Percentiles rank a stretch among this genome's conserved stretches.
Evolutionary conservation across 768 basidiomycete genomes (phyloP).

Genomic region (Boletus subcaerulescens): DNA sequence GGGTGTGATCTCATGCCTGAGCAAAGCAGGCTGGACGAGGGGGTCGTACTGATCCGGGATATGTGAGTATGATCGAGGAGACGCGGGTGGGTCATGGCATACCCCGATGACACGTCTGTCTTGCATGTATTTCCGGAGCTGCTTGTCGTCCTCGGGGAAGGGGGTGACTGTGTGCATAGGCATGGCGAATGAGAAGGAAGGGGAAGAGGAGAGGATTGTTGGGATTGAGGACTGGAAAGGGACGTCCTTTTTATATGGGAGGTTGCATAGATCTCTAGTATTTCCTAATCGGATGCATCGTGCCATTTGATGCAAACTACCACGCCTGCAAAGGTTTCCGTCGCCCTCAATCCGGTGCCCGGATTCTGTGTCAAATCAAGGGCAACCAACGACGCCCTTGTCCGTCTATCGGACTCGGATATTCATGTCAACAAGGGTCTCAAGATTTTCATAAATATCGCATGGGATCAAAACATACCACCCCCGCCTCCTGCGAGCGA

Average conservation of each 20-base stretch:
- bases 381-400: constrained; percentile 38
- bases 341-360: constrained; percentile 52
- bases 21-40: constrained; percentile 88
- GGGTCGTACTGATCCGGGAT: constrained; percentile 73
- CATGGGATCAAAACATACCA: constrained; percentile 67
- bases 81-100: constrained; percentile 24
- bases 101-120: constrained; percentile 81
- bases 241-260: constrained; percentile 30
- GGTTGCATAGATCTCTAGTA: not conserved
- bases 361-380: constrained; percentile 72
- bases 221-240: not conserved
- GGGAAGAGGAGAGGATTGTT: not conserved
- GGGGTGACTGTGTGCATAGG: constrained; percentile 51
- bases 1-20: constrained; percentile 82
- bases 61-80: constrained; percentile 11
- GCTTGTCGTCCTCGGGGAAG: constrained; percentile 60
- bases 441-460: constrained; percentile 75
- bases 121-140: constrained; percentile 71
- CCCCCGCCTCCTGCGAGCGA: constrained; percentile 62
- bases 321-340: constrained; percentile 16
- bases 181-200: constrained; percentile 9
- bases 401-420: constrained; percentile 11
- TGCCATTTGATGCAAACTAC: constrained; percentile 18
- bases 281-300: constrained; percentile 13
- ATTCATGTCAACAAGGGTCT: constrained; percentile 40